Evolutionary conservation across 2,329 filamentous ascomycete genomes (phyloP), one percentile per base, ranked within the genome.

Genomic region (Pseudonectria foliicola): DNA sequence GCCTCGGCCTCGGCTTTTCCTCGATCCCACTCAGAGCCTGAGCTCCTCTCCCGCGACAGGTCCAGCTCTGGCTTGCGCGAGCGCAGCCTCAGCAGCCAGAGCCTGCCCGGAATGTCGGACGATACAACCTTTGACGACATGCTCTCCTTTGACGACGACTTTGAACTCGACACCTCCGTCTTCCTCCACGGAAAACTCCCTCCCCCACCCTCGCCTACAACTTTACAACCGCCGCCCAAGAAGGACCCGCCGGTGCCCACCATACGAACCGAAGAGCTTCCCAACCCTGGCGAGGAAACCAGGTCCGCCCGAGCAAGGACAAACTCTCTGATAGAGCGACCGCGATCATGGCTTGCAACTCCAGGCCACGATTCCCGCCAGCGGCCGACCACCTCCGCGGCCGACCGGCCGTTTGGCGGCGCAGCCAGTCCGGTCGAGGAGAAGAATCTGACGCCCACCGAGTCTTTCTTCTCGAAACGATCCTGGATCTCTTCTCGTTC

Each of bases 401-500:
- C 39, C 12, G 49, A 55, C 25, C 43, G 34, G 39, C 45, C 33
- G 18, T 45, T 45, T 37, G 42, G 31, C 15, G 39, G 39, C 34
- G 46, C 37, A 30, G 24, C 38, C 28, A 37, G 38, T 33, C 39
- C 39, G 21, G 40, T 43, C 21, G 45, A 54, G 14, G 60, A 67
- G 29, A 59, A 59, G 36, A 53, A 61, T 25, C 58, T 59, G 32
- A 58, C 58, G 3, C 56, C 65, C 23, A 62, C 67, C 6, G 64
- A 65, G 34, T 71, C 67, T 27, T 66, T 76, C 41, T 68, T 74
- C 48, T 64, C 71, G 7, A 67, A 63, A 42, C 64, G 67, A 34
- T 68, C 70, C 27, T 77, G 71, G 72, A 67, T 68, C 13, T 54
- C 61, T 25, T 72, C 72, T 24, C 62, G 67, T 12, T 70, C 70